A percentile compares a stretch with the other conserved stretches of the same genome.
These are phyloP conservation scores for Vaccinium macrocarpon DNA, from an alignment of 148 eudicot genomes.

Conservation along the genomic window DNA sequence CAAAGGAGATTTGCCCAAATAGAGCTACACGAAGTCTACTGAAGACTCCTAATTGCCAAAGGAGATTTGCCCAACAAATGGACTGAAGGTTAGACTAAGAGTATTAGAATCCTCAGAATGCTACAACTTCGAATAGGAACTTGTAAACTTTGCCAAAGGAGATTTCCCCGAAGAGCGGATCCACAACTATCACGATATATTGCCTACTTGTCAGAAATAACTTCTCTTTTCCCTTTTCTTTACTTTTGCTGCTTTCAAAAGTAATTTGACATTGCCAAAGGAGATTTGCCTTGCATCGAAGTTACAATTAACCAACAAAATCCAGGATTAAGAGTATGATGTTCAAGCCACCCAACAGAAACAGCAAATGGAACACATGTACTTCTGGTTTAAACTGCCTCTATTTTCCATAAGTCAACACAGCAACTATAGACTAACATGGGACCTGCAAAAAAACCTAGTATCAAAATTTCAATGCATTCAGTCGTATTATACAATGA, in stretches of 20 bases:
- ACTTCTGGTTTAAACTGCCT: conserved; percentile 18
- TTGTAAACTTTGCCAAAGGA: conserved; percentile 57
- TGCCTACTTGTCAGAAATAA: background rate
- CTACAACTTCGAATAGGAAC: background rate
- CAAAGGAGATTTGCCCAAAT: conserved; percentile 12
- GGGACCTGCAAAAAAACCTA: conserved; percentile 39
- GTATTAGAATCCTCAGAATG: background rate
- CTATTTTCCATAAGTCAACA: conserved; percentile 21
- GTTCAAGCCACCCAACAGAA: conserved; percentile 15
- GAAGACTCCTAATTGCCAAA: conserved; percentile 40
- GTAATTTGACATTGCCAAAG: conserved; percentile 37
- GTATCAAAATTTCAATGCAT: conserved; percentile 3
- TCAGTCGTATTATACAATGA: background rate
- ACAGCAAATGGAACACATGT: background rate
- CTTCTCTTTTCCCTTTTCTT: background rate
- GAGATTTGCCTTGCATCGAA: conserved; percentile 35
- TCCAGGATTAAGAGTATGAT: background rate
- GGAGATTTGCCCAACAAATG: conserved; percentile 65
- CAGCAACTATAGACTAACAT: conserved; percentile 34
- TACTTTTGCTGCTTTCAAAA: background rate
- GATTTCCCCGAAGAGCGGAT: conserved; percentile 54
- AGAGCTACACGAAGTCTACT: background rate
- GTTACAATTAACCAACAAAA: conserved; percentile 14
- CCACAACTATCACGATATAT: background rate
- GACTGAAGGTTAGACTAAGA: conserved; percentile 20